Evolutionary conservation across 192 early-diverging fungal genomes (phyloP), one percentile per base, ranked within the genome.

Genomic region (Radiomyces spectabilis): DNA sequence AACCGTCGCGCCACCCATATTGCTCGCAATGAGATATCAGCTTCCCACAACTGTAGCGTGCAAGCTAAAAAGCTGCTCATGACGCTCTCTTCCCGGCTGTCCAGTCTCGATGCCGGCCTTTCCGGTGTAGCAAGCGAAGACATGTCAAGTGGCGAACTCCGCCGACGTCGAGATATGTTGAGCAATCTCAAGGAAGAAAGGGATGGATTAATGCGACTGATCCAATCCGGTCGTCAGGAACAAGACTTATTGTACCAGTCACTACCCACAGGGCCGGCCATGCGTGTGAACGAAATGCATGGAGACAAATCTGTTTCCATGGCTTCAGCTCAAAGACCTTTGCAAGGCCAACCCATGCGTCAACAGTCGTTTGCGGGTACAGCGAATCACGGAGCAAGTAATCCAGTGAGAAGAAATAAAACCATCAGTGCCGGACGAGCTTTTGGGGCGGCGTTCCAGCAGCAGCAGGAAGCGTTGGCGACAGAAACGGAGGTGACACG

Each of bases 161-260:
- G 85, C 9, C 72, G 92, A 48, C 80, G 90, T 41, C 81, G 83
- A 52, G 91, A 93, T 64, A 75, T 90, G 74, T 59, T 95, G 50
- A 72, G 64, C 45, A 81, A 75, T 22, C 55, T 88, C 51, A 84
- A 78, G 57, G 86, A 88, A 47, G 87, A 90, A 57, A 76, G 78
- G 27, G 79, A 76, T 48, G 71, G 74, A 5, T 55, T 90, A 59
- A 76, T 72, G 18, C 76, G 76, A 31, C 59, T 85, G 6, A 82
- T 83, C 2, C 62, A 74, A 40, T 69, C 75, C 0, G 71, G 68
- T 6, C 59, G 75, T 51, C 71, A 77, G 38, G 76, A 74, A 27
- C 61, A 71, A 38, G 69, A 61, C 10, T 51, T 72, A 9, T 55
- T 74, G 8, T 66, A 57, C 21, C n/a, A n/a, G n/a, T n/a, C n/a